Percentiles rank a stretch among this genome's conserved stretches.
Evolutionary conservation across 805 yeast species (phyloP).

Genomic region (Cyberlindnera maclurae): DNA sequence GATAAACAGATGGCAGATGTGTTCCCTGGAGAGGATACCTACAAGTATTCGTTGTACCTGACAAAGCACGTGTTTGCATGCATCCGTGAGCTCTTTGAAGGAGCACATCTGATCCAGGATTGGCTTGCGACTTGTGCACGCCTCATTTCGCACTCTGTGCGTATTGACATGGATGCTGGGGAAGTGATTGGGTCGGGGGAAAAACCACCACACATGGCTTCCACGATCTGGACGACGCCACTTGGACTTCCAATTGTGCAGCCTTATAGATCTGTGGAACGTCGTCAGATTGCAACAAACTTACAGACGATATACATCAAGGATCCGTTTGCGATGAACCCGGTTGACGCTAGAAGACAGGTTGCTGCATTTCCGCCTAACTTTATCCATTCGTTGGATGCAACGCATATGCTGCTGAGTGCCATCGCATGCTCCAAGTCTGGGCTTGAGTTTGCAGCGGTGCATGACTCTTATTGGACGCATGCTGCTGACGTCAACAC

Average conservation of each 20-base stretch:
- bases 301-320: constrained; percentile 80
- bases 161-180: constrained; percentile 46
- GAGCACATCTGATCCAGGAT: constrained; percentile 93
- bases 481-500: constrained; percentile 78
- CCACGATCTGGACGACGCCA: constrained; percentile 98
- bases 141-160: constrained; percentile 68
- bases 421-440: constrained; percentile 67
- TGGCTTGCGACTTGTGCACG: constrained; percentile 90
- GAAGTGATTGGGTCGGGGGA: constrained; percentile 34
- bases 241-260: constrained; percentile 94
- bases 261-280: constrained; percentile 74
- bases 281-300: constrained; percentile 67
- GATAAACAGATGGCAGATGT: constrained; percentile 63
- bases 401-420: constrained; percentile 91
- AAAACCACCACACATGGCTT: constrained; percentile 62
- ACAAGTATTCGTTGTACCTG: constrained; percentile 52
- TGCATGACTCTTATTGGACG: constrained; percentile 97
- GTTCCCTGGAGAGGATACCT: constrained; percentile 43
- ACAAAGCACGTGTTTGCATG: constrained; percentile 76
- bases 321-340: constrained; percentile 80
- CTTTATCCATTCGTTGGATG: constrained; percentile 90
- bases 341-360: constrained; percentile 85
- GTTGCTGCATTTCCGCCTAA: constrained; percentile 94
- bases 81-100: constrained; percentile 75
- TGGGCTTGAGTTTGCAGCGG: constrained; percentile 79